phyloP scores from a whole-genome alignment of 2,329 filamentous ascomycete genomes.

The Talaromyces sp. region DNA sequence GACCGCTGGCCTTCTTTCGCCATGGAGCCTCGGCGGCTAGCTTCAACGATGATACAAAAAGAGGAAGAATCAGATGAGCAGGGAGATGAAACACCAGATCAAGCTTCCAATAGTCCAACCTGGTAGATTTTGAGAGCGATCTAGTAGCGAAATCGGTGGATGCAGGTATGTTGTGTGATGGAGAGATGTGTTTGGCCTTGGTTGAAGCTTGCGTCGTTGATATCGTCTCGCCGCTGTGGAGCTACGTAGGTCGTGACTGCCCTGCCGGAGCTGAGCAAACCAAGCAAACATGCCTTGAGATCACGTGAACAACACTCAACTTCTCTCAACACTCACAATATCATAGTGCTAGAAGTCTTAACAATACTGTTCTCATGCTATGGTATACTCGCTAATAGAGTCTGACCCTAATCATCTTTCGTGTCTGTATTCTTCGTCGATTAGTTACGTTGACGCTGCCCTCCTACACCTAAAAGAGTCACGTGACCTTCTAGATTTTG shows the following conservation, averaged over 20 bases:
- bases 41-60: slow-evolving; percentile 1
- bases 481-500: too few species aligned
- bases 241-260: slow-evolving; percentile 5
- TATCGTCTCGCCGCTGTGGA: slow-evolving; percentile 11
- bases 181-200: background rate
- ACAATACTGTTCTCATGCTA: too few species aligned
- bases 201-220: slow-evolving; percentile 4
- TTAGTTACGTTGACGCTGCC: too few species aligned
- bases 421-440: too few species aligned
- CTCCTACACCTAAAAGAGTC: too few species aligned
- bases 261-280: background rate
- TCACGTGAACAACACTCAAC: background rate
- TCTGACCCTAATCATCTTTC: too few species aligned
- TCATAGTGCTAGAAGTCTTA: too few species aligned
- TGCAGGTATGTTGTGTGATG: background rate
- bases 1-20: slow-evolving; percentile 87
- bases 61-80: background rate
- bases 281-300: background rate
- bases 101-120: slow-evolving; percentile 1
- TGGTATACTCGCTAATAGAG: too few species aligned
- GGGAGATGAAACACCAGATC: slow-evolving; percentile 1
- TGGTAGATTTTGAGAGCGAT: background rate
- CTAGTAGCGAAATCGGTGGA: slow-evolving; percentile 1
- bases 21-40: slow-evolving; percentile 50
- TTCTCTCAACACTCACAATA: too few species aligned